Evolutionary conservation across 148 eudicot species (phyloP).

Genomic region (Vaccinium darrowii): DNA sequence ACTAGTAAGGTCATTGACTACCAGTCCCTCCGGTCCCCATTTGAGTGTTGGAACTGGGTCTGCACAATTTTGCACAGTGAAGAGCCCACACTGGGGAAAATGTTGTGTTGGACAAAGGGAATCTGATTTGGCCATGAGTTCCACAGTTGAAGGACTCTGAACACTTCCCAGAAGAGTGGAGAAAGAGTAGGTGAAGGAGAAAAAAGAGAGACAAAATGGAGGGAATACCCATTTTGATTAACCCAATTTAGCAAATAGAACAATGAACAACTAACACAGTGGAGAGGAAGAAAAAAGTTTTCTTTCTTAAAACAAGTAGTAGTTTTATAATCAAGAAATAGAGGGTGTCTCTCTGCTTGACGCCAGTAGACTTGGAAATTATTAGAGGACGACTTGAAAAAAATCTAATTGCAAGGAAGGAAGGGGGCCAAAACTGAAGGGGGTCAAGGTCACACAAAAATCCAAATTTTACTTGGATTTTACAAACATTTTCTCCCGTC

Average conservation of each 20-base stretch:
- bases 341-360: background rate
- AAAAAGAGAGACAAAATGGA: background rate
- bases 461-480: no score
- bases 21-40: background rate
- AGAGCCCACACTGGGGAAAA: conserved; percentile 32
- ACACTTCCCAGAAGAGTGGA: background rate
- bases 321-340: background rate
- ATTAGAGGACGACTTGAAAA: background rate
- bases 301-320: background rate
- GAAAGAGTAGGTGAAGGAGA: background rate
- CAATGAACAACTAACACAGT: background rate
- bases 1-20: no score
- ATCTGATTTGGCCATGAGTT: conserved; percentile 9
- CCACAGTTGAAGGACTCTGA: conserved; percentile 18
- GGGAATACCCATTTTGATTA: background rate
- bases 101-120: conserved; percentile 34
- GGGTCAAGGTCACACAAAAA: no score
- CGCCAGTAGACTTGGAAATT: background rate
- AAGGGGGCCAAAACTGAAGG: background rate
- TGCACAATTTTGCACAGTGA: conserved; percentile 25
- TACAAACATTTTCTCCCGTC: no score
- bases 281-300: background rate
- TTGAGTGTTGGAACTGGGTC: conserved; percentile 12
- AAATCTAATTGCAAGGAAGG: no score
- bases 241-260: background rate